Evolutionary conservation across 2,329 filamentous ascomycete genomes (phyloP).

Genomic region (Colletotrichum orbiculare): DNA sequence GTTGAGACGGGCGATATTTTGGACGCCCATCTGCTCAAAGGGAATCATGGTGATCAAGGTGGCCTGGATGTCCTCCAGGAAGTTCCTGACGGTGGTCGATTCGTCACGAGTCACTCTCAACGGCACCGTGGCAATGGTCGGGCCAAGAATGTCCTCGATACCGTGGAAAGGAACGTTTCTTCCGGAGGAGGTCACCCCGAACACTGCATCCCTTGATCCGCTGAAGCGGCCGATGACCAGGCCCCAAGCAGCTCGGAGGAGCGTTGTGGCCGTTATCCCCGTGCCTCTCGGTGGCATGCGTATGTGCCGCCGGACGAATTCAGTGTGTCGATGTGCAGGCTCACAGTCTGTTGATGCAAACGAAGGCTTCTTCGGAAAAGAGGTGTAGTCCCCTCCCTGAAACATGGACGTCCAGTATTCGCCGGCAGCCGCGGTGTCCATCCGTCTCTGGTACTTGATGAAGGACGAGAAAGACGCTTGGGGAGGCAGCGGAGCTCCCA

Average conservation of each 20-base stretch:
- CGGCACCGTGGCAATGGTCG: slow-evolving; percentile 39
- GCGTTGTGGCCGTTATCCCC: slow-evolving; percentile 10
- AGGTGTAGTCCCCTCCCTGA: slow-evolving; percentile 5
- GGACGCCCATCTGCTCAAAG: slow-evolving; percentile 45
- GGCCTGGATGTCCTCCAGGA: slow-evolving; percentile 43
- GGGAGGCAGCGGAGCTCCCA: neutral
- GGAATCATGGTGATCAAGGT: slow-evolving; percentile 42
- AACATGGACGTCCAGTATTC: slow-evolving; percentile 32
- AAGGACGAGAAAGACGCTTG: slow-evolving; percentile 23
- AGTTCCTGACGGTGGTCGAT: neutral
- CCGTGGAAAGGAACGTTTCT: slow-evolving; percentile 38
- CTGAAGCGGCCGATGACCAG: slow-evolving; percentile 51
- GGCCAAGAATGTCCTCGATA: slow-evolving; percentile 43
- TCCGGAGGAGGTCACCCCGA: slow-evolving; percentile 52
- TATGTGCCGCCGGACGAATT: neutral
- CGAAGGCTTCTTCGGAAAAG: slow-evolving; percentile 16
- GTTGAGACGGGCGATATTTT: slow-evolving; percentile 41
- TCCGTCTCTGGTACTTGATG: slow-evolving; percentile 26
- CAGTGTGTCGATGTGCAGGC: neutral
- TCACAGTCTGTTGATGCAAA: no score
- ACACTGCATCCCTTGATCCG: slow-evolving; percentile 49
- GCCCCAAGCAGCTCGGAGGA: slow-evolving; percentile 51
- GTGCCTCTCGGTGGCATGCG: neutral
- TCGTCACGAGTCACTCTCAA: slow-evolving; percentile 14
- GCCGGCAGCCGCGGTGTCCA: neutral